Evolutionary conservation across 805 yeast genomes (phyloP), one percentile per base, ranked within the genome.

Genomic region (Ogataea minuta): DNA sequence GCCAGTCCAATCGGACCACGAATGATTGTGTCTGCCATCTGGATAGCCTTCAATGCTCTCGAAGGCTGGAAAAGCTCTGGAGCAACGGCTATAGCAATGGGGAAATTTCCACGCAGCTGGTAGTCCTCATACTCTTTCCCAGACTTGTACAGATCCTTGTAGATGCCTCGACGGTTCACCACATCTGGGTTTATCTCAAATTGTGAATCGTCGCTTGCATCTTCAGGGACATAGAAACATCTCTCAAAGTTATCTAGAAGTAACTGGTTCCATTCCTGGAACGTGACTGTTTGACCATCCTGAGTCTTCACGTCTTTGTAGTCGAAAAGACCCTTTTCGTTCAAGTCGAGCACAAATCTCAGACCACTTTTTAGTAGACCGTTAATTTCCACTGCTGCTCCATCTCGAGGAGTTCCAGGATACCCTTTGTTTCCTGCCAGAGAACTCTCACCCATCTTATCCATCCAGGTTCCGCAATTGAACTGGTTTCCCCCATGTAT

Each of bases 401-500:
- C 99, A 63, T 90, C 96, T 57, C 99, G 76, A 16, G 99, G 98
- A 0, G 98, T 91, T 2, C 98, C 99, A 1, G 99, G 99, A 24
- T 77, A 69, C n/a, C 99, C 99, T 51, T 82, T 84, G 43, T 79
- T 81, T 1, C 84, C 82, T 0, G 98, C 96, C 40, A 64, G 71
- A 24, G 63, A 79, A 55, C 95, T 85, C 66, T 93, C 98, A 17
- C 99, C 99, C 98, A 91, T 91, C 66, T 91, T 91, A 64, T 91
- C 99, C 96, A 90, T 91, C 99, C 99, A 91, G 0, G 99, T 93
- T 15, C 99, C 99, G 67, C 99, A 91, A 59, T 91, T 91, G 60
- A 66, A 77, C 61, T 85, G 95, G 34, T 86, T 85, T 2, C 99
- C 98, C 31, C 98, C 99, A 60, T 79, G 84, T 4, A 90, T 68